These are phyloP conservation scores for Wolfiporia cocos DNA, from an alignment of 1,284 basidiomycete species.

Conservation along the genomic window DNA sequence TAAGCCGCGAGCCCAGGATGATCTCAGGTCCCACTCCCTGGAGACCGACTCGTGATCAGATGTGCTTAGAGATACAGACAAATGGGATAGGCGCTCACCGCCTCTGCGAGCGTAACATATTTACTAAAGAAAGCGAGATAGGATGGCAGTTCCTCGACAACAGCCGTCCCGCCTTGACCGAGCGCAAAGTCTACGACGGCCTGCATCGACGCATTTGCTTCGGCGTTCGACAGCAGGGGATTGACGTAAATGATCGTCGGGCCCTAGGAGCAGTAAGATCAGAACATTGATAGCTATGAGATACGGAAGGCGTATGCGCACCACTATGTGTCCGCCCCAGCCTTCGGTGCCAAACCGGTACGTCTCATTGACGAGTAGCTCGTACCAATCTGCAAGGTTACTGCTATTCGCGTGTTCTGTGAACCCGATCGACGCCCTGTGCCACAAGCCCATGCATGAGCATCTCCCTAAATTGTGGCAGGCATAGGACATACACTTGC, in stretches of 20 bases:
- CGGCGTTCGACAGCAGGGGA: slow-evolving; percentile 21
- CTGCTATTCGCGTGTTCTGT: slow-evolving; percentile 9
- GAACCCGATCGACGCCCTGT: slow-evolving; percentile 17
- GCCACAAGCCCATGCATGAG: slow-evolving; percentile 6
- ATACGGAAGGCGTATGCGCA: slow-evolving; percentile 11
- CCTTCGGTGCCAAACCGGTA: slow-evolving; percentile 40
- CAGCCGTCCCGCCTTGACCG: slow-evolving; percentile 24
- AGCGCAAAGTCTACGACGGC: slow-evolving; percentile 24
- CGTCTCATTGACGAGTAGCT: slow-evolving; percentile 30
- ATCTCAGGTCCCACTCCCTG: slow-evolving; percentile 22
- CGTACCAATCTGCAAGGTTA: slow-evolving; percentile 16
- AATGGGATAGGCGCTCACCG: slow-evolving; percentile 19
- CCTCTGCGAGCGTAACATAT: slow-evolving; percentile 22
- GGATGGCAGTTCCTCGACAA: slow-evolving; percentile 27
- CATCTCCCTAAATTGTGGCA: too few species aligned
- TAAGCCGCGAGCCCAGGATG: slow-evolving; percentile 26
- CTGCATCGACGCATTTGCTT: slow-evolving; percentile 27
- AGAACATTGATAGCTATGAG: not conserved
- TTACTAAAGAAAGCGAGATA: slow-evolving; percentile 28
- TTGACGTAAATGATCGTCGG: slow-evolving; percentile 21
- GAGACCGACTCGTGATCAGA: too few species aligned
- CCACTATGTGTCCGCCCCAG: slow-evolving; percentile 44
- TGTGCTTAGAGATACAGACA: too few species aligned
- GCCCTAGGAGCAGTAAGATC: slow-evolving; percentile 3
- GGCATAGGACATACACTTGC: slow-evolving; percentile 23